Evolutionary conservation across 2,329 filamentous ascomycete genomes (phyloP), one percentile per base, ranked within the genome.

Genomic region (Phialocephala subalpina): DNA sequence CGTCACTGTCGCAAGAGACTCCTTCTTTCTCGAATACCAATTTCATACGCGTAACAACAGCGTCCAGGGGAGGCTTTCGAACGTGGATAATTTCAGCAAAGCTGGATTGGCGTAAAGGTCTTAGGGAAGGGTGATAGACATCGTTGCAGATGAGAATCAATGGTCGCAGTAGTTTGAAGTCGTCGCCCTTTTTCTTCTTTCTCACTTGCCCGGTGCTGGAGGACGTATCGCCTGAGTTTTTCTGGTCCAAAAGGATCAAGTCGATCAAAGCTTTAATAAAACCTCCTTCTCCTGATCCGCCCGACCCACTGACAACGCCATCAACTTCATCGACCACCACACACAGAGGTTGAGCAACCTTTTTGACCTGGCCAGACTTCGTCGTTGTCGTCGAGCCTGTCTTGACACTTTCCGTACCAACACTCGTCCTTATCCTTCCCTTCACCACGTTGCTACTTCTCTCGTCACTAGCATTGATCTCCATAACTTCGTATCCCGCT

Each of bases 401-500:
- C 76, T 92, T 96, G 67, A 99, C 95, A 66, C 93, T 97, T 77
- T 99, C 95, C 0, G 96, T 99, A 0, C 93, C 94, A 38, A 99
- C 85, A 77, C 93, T 95, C 64, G 97, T 97, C 72, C 92, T 87
- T 70, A 99, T 97, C 18, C 94, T 87, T 7, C 93, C 93, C 76
- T 92, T 96, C 40, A 99, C 96, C 1, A 99, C 93, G 74, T 95
- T 90, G 35, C 87, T 86, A 75, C 93, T 97, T 73, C 96, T 87
- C 76, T 99, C 97, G 75, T 99, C 96, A 73, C 95, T 98, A 9
- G 97, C 96, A 74, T 99, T 99, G 80, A 99, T 97, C 77, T 99
- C 96, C 76, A 98, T 87, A 0, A 97, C 92, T 74, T 98, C 96
- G 74, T 99, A 99, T 0, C 96, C 96, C 5, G 96, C 96, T 79